Percentiles rank a stretch among this genome's conserved stretches.
These are phyloP conservation scores for Pseudocercospora crystallina DNA, from an alignment of 2,329 filamentous ascomycete genomes.

Conservation along the genomic window DNA sequence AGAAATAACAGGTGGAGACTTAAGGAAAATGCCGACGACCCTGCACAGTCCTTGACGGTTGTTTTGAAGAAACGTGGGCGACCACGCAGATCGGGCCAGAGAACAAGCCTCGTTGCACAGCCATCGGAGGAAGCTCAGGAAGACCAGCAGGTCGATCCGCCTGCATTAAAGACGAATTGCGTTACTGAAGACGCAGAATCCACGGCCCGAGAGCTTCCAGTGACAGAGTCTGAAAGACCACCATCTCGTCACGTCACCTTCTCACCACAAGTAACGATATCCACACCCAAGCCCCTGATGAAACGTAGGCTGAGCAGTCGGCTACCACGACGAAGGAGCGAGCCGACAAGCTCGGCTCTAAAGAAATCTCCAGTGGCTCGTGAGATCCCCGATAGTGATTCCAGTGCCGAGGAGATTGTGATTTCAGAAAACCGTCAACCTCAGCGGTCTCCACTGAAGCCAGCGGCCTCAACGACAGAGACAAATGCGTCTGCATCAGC, in stretches of 20 bases:
- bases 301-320: background rate
- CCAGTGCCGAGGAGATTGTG: background rate
- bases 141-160: no score
- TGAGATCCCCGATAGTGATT: slow-evolving; percentile 4
- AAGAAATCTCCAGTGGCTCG: background rate
- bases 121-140: no score
- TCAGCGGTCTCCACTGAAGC: background rate
- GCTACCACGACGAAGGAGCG: background rate
- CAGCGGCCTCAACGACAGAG: background rate
- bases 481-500: background rate
- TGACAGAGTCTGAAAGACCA: background rate
- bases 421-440: background rate
- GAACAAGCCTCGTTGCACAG: no score
- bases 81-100: no score
- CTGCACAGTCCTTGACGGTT: no score
- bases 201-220: no score
- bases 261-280: slow-evolving; percentile 10
- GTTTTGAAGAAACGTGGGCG: no score
- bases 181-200: no score
- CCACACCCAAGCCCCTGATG: slow-evolving; percentile 1
- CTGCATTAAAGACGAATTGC: no score
- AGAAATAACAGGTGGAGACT: no score
- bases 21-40: no score
- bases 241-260: slow-evolving; percentile 14
- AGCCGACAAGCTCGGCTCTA: background rate